A percentile compares a stretch with the other conserved stretches of the same genome.
phyloP scores from a whole-genome alignment of 2,329 filamentous ascomycete genomes.

The Arthroderma sp. region DNA sequence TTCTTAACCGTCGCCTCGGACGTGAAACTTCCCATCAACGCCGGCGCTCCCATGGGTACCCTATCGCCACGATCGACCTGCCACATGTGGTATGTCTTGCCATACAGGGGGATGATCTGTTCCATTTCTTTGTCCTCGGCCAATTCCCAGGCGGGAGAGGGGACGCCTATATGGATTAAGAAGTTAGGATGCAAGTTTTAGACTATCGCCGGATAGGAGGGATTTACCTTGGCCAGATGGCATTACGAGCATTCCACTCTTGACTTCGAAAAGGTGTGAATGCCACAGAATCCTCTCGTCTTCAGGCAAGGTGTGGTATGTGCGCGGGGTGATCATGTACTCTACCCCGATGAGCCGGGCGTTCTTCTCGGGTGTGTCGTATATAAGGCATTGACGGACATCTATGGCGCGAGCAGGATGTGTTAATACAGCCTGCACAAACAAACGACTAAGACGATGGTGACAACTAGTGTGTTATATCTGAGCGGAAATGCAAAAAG shows the following conservation, averaged over 20 bases:
- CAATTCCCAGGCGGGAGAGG: constrained; percentile 53
- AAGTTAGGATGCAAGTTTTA: constrained; percentile 17
- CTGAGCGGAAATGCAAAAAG: neutral
- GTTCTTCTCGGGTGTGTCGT: constrained; percentile 53
- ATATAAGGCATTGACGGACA: constrained; percentile 72
- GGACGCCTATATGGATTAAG: constrained; percentile 16
- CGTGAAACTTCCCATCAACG: constrained; percentile 50
- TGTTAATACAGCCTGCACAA: no score
- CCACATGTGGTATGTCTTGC: constrained; percentile 79
- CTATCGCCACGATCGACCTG: constrained; percentile 62
- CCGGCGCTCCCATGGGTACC: constrained; percentile 46
- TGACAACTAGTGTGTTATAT: no score
- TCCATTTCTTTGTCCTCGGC: constrained; percentile 74
- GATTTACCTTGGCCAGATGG: constrained; percentile 18
- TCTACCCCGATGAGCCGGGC: constrained; percentile 72
- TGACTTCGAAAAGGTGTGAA: constrained; percentile 43
- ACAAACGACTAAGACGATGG: no score
- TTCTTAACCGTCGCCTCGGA: constrained; percentile 16
- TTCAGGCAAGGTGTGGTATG: constrained; percentile 52
- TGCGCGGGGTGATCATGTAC: constrained; percentile 64
- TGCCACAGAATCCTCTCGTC: constrained; percentile 71
- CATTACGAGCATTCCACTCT: constrained; percentile 32
- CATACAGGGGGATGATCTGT: constrained; percentile 59
- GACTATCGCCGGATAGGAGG: neutral
- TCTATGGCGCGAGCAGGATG: constrained; percentile 31